Evolutionary conservation across 2,329 filamentous ascomycete genomes (phyloP).

Genomic region (Penicillium hesseltinei): DNA sequence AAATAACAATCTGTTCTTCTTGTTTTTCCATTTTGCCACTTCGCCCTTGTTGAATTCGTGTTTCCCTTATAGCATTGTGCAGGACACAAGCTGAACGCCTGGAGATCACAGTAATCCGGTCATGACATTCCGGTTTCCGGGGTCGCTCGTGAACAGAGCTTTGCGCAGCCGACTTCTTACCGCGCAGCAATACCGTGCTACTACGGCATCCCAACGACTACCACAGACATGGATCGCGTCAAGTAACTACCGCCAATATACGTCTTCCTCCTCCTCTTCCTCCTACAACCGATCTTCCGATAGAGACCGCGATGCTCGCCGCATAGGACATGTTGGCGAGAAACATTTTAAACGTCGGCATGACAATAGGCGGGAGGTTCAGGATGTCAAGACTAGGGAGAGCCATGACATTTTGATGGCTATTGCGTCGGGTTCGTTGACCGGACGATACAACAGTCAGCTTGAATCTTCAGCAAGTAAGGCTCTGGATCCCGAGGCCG

Average conservation of each 20-base stretch:
- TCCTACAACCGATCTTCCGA: background rate
- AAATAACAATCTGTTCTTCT: background rate
- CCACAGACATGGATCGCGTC: background rate
- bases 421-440: constrained; percentile 1
- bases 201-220: background rate
- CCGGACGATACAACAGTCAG: background rate
- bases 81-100: background rate
- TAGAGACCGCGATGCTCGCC: background rate
- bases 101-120: constrained; percentile 2
- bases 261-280: no score
- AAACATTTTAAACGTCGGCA: background rate
- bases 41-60: background rate
- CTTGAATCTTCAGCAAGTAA: constrained; percentile 1
- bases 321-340: background rate
- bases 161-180: constrained; percentile 19
- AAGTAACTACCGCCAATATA: background rate
- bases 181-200: constrained; percentile 9
- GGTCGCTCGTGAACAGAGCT: constrained; percentile 21
- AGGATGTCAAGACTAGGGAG: background rate
- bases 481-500: background rate
- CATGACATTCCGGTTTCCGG: constrained; percentile 20
- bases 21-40: background rate
- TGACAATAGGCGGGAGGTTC: background rate
- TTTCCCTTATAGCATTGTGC: background rate
- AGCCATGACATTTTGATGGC: constrained; percentile 5